Conservation (phyloP, 495 filamentous ascomycete genomes). For the Podospora australis region DNA sequence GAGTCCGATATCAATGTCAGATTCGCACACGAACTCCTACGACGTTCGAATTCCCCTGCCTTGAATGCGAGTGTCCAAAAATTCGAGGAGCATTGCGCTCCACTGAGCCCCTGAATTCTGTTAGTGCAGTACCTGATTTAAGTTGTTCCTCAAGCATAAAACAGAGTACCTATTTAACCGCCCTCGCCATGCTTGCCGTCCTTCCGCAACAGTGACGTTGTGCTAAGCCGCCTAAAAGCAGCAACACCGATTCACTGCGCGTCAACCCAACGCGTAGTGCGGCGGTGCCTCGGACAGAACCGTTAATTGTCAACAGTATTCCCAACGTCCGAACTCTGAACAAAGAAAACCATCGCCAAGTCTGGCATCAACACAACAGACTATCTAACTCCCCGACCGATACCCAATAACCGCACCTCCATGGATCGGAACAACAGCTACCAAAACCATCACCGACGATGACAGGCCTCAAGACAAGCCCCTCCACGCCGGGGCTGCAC, state of each 20-base stretch:
- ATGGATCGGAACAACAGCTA: slow-evolving; percentile 6
- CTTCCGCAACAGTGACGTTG: no score
- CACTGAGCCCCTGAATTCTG: slow-evolving; percentile 1
- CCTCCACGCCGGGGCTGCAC: slow-evolving; percentile 27
- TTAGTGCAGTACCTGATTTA: neutral
- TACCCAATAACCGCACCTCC: no score
- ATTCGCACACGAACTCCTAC: neutral
- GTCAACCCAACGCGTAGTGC: no score
- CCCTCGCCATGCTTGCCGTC: neutral
- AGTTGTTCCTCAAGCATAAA: neutral
- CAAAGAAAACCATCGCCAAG: no score
- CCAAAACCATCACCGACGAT: slow-evolving; percentile 15
- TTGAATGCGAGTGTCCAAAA: neutral
- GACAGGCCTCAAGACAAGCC: slow-evolving; percentile 22
- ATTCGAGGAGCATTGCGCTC: neutral
- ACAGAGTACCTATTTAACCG: neutral
- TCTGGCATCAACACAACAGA: no score
- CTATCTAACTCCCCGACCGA: no score
- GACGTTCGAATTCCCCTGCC: neutral
- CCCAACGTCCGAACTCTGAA: no score
- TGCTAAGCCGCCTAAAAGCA: no score
- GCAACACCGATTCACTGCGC: no score
- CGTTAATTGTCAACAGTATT: no score
- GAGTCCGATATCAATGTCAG: no score
- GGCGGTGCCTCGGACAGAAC: no score